Base-by-base conservation (phyloP, 1,284 basidiomycete genomes). In the Leccinum pachyderme region DNA sequence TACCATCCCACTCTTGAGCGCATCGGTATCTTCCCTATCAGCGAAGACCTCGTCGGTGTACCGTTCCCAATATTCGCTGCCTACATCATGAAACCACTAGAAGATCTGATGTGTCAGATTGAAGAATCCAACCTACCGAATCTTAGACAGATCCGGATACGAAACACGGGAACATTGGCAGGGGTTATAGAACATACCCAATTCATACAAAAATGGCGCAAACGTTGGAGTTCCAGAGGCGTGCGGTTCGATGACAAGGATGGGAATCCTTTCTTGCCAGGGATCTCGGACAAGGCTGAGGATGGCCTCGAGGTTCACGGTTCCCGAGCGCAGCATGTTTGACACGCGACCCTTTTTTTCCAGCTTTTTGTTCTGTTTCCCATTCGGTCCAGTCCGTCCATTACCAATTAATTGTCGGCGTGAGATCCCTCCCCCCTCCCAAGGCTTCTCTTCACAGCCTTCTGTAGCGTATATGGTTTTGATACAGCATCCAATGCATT, bases 241-340 rank as follows among this genome's bases (percentile, higher is more conserved):
- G 66, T 77, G 12, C 63, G 66, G 39, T 77, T 77, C 48, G 64
- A 70, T 25, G 73, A 78, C 60, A 76, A 73, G 61, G 61, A 64
- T 44, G 77, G 75, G 13, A 57, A 55, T 22, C 65, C 71, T 7
- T 75, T 72, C 37, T 47, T 60, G 28, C 33, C 68, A 12, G 58
- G 63, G 24, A 43, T 56, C 13, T 49, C 65, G 54, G 52, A 63
- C 64, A 51, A 55, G 39, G 4, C 47, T 24, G 48, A 51, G 25
- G 37, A 27, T 7, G 11, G 45, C 37, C 18, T 41, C 41, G 43
- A 15, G 12, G 35, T 18, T 22, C 41, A n/a, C 1, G 6, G 11
- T 35, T 39, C 29, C 22, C 43, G 29, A 18, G 15, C 15, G 7
- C 51, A 22, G 28, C 28, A 8, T 31, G 43, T 46, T n/a, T 55